Evolutionary conservation across 2,329 filamentous ascomycete species (phyloP), one percentile per base, ranked within the genome.

Genomic region (Cercospora citrullina): DNA sequence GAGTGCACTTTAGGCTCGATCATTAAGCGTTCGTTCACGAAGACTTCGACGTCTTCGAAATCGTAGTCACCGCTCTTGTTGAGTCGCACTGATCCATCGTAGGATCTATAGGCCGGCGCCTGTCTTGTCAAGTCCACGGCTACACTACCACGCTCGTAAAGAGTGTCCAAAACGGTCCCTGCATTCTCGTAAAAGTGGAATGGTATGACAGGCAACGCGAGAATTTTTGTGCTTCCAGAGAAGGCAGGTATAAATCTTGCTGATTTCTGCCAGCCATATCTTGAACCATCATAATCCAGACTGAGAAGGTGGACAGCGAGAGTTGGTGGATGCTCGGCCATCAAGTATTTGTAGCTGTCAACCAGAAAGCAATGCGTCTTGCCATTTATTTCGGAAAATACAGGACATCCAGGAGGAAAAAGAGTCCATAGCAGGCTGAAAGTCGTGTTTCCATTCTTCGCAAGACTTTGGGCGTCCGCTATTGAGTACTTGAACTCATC

Each of bases 371-470:
- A 67, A 36, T 71, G 69, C 23, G 58, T 18, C 53, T 66, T 63
- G 12, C 60, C 63, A 21, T 67, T 68, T 9, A 65, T 39, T 3
- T 55, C 31, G n/a, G 36, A 60, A 16, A 69, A 57, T 1, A 68
- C 69, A 5, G 68, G 65, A 53, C 65, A 66, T 10, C 69, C 67
- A 5, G 63, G 63, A 8, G 70, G 67, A n/a, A 65, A 71, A 18
- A 72, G n/a, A 21, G 69, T 72, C 70, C 70, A 72, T 21, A 71
- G 60, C 14, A 71, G 57, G 28, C 45, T 55, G 67, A 71, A 72
- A 16, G 67, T 68, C 39, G 67, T 71, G 18, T 65, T 70, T 45
- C 70, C 70, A 39, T 68, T 68, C n/a, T 23, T 58, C 12, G 67
- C 61, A 8, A 70, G 66, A 57, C 59, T 68, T 39, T 65, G 58